Conservation (phyloP, 345 rosid genomes). For the Citrus sp. region DNA sequence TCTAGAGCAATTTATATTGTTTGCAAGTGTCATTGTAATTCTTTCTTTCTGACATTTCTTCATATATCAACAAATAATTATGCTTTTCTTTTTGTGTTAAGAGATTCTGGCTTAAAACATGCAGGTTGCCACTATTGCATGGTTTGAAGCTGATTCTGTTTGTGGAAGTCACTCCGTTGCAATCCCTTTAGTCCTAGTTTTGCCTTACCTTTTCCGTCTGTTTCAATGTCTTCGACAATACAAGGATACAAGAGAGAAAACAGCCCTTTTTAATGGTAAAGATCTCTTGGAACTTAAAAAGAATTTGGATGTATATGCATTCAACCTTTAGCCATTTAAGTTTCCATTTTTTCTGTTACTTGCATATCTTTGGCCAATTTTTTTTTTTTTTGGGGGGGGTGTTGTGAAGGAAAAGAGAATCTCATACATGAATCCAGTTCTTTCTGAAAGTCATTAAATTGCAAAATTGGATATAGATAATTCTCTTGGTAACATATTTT, state of each 20-base stretch:
- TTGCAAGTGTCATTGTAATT: background rate
- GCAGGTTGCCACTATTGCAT: slow-evolving; percentile 97
- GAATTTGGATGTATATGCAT: background rate
- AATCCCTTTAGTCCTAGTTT: slow-evolving; percentile 90
- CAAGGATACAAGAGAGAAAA: slow-evolving; percentile 75
- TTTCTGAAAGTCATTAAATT: background rate
- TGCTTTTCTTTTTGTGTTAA: background rate
- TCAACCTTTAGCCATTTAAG: background rate
- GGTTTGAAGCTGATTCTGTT: slow-evolving; percentile 99
- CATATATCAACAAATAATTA: background rate
- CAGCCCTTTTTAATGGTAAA: slow-evolving; percentile 77
- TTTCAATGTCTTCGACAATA: slow-evolving; percentile 94
- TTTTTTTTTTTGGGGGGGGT: no score
- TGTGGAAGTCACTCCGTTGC: slow-evolving; percentile 93
- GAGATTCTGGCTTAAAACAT: slow-evolving; percentile 22
- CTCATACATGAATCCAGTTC: background rate
- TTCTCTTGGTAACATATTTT: background rate
- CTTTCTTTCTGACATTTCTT: background rate
- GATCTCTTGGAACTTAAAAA: background rate
- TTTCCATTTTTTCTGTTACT: background rate
- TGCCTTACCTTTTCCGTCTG: slow-evolving; percentile 85
- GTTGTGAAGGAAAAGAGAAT: no score
- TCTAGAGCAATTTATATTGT: background rate
- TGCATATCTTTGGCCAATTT: background rate
- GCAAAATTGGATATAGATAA: background rate